Conservation (phyloP, 495 filamentous ascomycete genomes). For the Monascus purpureus region DNA sequence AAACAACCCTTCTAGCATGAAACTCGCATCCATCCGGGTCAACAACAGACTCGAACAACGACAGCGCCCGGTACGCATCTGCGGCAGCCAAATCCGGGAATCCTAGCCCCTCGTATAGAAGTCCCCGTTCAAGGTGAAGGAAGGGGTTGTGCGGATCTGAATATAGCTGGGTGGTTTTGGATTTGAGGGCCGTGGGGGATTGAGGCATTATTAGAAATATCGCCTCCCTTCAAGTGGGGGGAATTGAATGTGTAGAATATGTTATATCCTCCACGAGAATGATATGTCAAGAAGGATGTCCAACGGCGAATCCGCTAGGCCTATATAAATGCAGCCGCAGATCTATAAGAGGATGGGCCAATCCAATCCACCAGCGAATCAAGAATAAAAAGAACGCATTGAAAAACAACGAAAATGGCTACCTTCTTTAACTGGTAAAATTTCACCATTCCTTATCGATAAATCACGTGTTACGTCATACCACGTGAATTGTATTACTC, state of each 20-base stretch:
- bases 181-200: slow-evolving; percentile 12
- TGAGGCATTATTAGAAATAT: no score
- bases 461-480: no score
- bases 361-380: no score
- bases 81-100: slow-evolving; percentile 85
- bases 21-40: slow-evolving; percentile 40
- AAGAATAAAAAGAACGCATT: no score
- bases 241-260: neutral
- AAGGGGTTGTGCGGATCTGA: slow-evolving; percentile 63
- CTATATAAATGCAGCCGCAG: no score
- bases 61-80: slow-evolving; percentile 79
- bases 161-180: slow-evolving; percentile 19
- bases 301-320: no score
- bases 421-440: no score
- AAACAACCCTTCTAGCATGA: slow-evolving; percentile 15
- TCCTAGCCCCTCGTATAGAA: slow-evolving; percentile 55
- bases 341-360: no score
- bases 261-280: neutral
- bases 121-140: slow-evolving; percentile 57
- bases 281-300: no score
- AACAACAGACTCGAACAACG: slow-evolving; percentile 66
- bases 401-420: no score
- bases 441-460: no score
- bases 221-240: neutral
- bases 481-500: no score